Base-by-base conservation (phyloP, 2,329 filamentous ascomycete genomes). In the Tolypocladium guangdongense region DNA sequence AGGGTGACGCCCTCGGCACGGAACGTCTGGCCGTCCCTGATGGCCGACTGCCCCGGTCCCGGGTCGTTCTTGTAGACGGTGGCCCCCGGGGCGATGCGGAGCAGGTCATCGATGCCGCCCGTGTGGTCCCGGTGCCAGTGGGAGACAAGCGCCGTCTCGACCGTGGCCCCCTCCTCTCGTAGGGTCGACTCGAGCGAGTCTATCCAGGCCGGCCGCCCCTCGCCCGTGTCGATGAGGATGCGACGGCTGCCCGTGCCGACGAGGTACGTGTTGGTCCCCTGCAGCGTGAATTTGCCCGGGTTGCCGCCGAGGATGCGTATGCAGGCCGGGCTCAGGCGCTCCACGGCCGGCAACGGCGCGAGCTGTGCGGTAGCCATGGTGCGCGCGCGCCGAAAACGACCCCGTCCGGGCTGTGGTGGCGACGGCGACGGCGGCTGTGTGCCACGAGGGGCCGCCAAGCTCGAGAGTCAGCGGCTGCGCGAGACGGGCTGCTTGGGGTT, bases 231-330 rank as follows among this genome's bases (percentile, higher is more conserved):
- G 63, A 99, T 83, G 24, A 99, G 80, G 55, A 97, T 77, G 11
- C 93, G 84, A 7, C 73, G 71, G 7, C 74, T 67, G 4, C 91
- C 92, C 7, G 80, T 84, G 55, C 93, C 93, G 55, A 99, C 65
- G 20, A 99, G 79, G 68, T 99, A 99, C 36, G 93, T 99, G 69
- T 99, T 99, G 60, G 93, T 96, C 57, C 90, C 86, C 70, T 86
- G 81, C 12, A 86, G 71, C 5, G 81, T 78, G 63, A 84, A 84
- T 75, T 95, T 96, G 65, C 88, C 83, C 14, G 93, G 92, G 69
- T 99, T 99, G 10, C 88, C 90, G 55, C 87, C 93, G 20, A 97
- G 76, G 57, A 99, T 88, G 53, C 93, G 82, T 57, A 96, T 86
- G 46, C 91, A 87, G 16, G 80, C 75, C 22, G 87, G 80, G 64